A percentile compares a stretch with the other conserved stretches of the same genome.
Conservation (phyloP, 768 basidiomycete genomes). For the Termitomyces titanicus region DNA sequence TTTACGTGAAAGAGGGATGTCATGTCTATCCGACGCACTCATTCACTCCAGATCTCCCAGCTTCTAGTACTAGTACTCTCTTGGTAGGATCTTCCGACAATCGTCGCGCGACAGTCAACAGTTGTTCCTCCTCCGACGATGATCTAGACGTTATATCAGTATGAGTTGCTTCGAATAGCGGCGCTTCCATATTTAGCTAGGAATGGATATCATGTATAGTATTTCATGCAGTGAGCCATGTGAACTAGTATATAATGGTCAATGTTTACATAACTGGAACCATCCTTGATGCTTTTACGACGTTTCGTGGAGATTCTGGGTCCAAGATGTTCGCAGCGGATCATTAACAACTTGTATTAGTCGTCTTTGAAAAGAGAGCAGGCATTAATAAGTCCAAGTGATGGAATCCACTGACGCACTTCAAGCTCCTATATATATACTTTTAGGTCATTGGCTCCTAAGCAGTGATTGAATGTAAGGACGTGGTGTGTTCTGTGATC, state of each 20-base stretch:
- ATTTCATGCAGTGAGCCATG: background rate
- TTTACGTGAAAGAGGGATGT: background rate
- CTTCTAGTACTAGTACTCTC: background rate
- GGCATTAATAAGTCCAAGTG: too few relatives aligned
- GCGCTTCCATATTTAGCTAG: slow-evolving; percentile 13
- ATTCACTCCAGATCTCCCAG: background rate
- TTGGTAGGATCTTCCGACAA: background rate
- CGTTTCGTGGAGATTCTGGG: too few relatives aligned
- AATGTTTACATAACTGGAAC: too few relatives aligned
- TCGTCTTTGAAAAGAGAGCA: too few relatives aligned
- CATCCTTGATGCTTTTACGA: too few relatives aligned
- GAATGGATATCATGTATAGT: background rate
- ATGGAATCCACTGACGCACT: too few relatives aligned
- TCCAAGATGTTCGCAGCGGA: too few relatives aligned
- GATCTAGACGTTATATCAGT: slow-evolving; percentile 12
- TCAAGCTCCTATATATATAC: too few relatives aligned
- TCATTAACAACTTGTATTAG: too few relatives aligned
- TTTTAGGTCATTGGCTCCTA: too few relatives aligned
- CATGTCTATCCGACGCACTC: background rate
- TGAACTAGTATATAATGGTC: too few relatives aligned
- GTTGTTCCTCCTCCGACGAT: slow-evolving; percentile 32
- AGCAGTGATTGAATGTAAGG: too few relatives aligned
- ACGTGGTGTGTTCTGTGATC: background rate
- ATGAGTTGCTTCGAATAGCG: background rate
- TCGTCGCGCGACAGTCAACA: slow-evolving; percentile 25